A percentile compares a stretch with the other conserved stretches of the same genome.
Conservation (phyloP, 768 basidiomycete species). For the Mycena albidolilacea region DNA sequence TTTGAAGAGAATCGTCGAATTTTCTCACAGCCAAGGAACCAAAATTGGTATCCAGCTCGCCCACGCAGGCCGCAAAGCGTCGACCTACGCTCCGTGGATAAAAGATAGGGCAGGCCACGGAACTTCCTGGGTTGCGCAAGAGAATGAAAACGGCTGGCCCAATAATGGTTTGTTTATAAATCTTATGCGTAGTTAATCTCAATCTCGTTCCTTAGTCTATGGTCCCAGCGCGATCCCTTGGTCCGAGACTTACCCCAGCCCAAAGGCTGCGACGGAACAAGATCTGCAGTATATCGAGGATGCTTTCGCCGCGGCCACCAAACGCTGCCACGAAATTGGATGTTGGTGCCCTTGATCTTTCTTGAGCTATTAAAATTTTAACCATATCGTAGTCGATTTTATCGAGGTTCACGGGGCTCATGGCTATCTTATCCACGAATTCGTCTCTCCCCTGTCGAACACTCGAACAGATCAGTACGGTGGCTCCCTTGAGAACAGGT, state of each 20-base stretch:
- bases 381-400: conserved; percentile 67
- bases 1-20: conserved; percentile 79
- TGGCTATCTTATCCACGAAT: conserved; percentile 76
- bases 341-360: conserved; percentile 57
- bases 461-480: conserved; percentile 79
- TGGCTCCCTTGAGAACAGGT: conserved; percentile 80
- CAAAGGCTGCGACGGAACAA: conserved; percentile 69
- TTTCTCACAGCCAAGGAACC: conserved; percentile 78
- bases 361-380: conserved; percentile 7
- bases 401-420: conserved; percentile 84
- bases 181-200: not conserved
- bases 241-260: conserved; percentile 64
- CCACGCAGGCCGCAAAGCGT: conserved; percentile 82
- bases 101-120: conserved; percentile 53
- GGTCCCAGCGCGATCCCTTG: conserved; percentile 75
- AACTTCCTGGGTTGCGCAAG: conserved; percentile 53
- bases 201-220: conserved; percentile 60
- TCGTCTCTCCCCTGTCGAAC: conserved; percentile 85
- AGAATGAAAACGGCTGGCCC: conserved; percentile 80
- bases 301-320: conserved; percentile 70
- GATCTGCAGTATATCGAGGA: conserved; percentile 71
- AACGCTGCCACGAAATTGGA: conserved; percentile 71
- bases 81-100: conserved; percentile 80
- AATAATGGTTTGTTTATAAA: conserved; percentile 61
- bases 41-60: conserved; percentile 85